Base-by-base conservation (phyloP, 129 eudicot species). In the Escallonia herrerae region DNA sequence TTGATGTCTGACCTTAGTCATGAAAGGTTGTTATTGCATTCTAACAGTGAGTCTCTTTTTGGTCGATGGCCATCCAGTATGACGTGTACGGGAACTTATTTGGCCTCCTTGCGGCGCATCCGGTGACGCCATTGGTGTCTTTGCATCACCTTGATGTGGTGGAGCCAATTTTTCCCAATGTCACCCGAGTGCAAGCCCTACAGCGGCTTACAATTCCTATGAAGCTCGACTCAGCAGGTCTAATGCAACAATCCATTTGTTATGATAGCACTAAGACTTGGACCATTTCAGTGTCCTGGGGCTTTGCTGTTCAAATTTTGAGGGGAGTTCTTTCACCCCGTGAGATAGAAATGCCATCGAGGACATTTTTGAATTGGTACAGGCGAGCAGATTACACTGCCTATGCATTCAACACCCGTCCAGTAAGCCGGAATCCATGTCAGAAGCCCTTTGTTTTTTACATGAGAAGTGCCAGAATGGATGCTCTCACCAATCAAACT, bases 261-360 rank as follows among this genome's bases (percentile, higher is more conserved):
- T 93, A 93, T 42, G 85, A 85, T 12, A 67, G 58, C 1, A 60
- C 56, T 9, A 83, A 81, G 47, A 74, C 76, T 67, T 93, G 98
- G 98, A 93, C 96, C 2, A 70, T 93, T 40, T 93, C 98, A 1
- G 96, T 93, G 12, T 93, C 98, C 15, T 93, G 98, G 98, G 98
- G 98, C 5, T 93, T 83, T 69, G 96, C 98, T 0, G 73, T 93
- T 61, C 98, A 93, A 64, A 79, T 93, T 41, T 77, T 93, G 43
- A 84, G 98, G 12, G 98, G 98, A 64, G 74, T 93, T 12, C 57
- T 88, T 65, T 93, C 98, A 1, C 96, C 98, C 13, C 87, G 98
- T 7, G 98, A 93, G 59, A 76, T 91, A 53, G 98, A 93, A 72
- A 93, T 93, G 98, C 98, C 98, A 0, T 87, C 98, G 1, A 85